Percentiles rank a stretch among this genome's conserved stretches.
These are phyloP conservation scores for Tolypocladium pustulatum DNA, from an alignment of 2,329 filamentous ascomycete species.

Conservation along the genomic window DNA sequence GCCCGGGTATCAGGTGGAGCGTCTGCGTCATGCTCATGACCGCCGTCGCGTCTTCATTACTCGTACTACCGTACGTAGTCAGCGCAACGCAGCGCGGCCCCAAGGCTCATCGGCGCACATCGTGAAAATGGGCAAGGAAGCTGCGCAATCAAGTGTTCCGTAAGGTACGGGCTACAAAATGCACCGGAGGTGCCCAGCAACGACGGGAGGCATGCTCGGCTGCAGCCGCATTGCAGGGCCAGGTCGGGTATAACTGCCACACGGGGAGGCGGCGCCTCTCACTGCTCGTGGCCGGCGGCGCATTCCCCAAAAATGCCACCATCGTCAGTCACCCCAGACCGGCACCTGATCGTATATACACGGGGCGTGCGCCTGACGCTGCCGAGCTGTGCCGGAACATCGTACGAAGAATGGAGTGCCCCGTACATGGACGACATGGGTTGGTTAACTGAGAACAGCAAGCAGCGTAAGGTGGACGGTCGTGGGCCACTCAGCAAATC, in stretches of 20 bases:
- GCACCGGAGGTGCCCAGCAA: too few relatives aligned
- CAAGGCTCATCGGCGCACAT: background rate
- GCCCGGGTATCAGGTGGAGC: background rate
- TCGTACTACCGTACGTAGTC: background rate
- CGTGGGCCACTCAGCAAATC: background rate
- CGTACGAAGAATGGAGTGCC: background rate
- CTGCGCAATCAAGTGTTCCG: background rate
- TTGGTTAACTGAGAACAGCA: background rate
- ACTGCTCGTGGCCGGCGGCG: background rate
- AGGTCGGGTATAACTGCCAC: background rate
- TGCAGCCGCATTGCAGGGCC: background rate
- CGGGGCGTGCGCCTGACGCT: background rate
- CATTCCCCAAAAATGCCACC: background rate
- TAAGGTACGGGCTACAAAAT: too few relatives aligned
- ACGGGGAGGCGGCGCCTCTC: background rate
- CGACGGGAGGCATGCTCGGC: background rate
- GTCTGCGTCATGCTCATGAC: background rate
- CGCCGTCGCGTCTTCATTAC: background rate
- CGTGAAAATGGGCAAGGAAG: background rate
- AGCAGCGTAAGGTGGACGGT: background rate
- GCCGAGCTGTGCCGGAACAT: background rate
- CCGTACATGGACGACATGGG: background rate
- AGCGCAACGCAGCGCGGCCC: background rate
- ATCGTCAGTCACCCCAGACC: background rate
- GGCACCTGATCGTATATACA: background rate